Base-by-base conservation (phyloP, 257 asterid genomes). In the Petrea volubilis region DNA sequence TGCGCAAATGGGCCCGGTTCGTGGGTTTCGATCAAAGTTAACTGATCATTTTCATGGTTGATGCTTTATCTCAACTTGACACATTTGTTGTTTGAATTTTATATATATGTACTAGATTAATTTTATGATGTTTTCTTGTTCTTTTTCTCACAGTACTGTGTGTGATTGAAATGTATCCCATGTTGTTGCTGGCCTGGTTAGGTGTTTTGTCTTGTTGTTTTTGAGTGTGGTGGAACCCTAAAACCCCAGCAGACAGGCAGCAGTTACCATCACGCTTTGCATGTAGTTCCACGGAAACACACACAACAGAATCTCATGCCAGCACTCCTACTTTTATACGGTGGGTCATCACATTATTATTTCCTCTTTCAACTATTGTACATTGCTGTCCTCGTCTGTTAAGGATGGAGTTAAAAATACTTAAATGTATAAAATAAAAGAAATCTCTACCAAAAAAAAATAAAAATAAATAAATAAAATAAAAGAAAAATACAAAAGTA, bases 221-320 rank as follows among this genome's bases (percentile, higher is more conserved):
- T 38, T n/a, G 18, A 49, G 64, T 31, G 74, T 67, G 79, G 68
- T 47, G 67, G 52, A 75, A 50, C 53, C 75, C 73, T 38, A 77
- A 57, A 51, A 24, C 23, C 13, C 31, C 6, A 8, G 9, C 10
- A 12, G 43, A 61, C 7, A 51, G 47, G 40, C 33, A 75, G 46
- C 63, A 58, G 73, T 44, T 53, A 33, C 44, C 28, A 71, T 58
- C 66, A 79, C 55, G 67, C 66, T 56, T 71, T 59, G 18, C 80
- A 81, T 53, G 73, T 81, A 51, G 15, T 66, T 82, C 84, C 88
- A 81, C 76, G 82, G 79, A 60, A 80, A 75, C 86, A 81, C 85
- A 64, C 84, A 75, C 82, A 78, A 76, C 88, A 80, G 86, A 81
- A 83, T 81, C 91, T 75, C 85, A 79, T 78, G 76, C 60, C 77